Evolutionary conservation across 306 rosid genomes (phyloP), one percentile per base, ranked within the genome.

Genomic region (Medicago arabica): DNA sequence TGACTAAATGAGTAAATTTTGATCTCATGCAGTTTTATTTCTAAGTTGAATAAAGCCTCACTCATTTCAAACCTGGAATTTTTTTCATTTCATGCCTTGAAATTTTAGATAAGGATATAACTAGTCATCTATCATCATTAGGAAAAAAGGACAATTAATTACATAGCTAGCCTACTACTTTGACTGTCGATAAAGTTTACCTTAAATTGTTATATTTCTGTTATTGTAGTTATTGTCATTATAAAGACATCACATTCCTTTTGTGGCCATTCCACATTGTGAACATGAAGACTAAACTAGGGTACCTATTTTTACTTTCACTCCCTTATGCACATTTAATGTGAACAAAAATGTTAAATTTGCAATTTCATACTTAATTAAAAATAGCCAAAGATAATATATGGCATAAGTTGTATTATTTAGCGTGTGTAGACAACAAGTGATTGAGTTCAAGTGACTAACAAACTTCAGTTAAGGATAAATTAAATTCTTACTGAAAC

Each of bases 161-260:
- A 78, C 80, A 54, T 44, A 41, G 59, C 78, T 61, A 49, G 76
- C 64, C 53, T 43, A 58, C 67, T 36, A 74, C 64, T 75, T 74
- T 72, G 80, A 80, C 69, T 17, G 9, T 43, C 34, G 80, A 70
- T 66, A 80, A 80, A 72, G 60, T 34, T 67, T 75, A 67, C 67
- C 60, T 74, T 64, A 77, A 62, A 70, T 69, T 80, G 67, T 51
- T 60, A 53, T 36, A 53, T 25, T 43, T 69, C 49, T 71, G 69
- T 62, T 81, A 80, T 80, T 72, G 75, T 69, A 77, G 43, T 75
- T 44, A 67, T 67, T 78, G 71, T 84, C 85, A 72, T 83, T 80
- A 81, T 70, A 84, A 80, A 69, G 75, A 47, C 73, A 81, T 78
- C 83, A 79, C 72, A 74, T 50, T 60, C 76, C 62, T 74, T 71